Evolutionary conservation across 1,284 basidiomycete species (phyloP).

Genomic region (Ceratobasidium theobromae): DNA sequence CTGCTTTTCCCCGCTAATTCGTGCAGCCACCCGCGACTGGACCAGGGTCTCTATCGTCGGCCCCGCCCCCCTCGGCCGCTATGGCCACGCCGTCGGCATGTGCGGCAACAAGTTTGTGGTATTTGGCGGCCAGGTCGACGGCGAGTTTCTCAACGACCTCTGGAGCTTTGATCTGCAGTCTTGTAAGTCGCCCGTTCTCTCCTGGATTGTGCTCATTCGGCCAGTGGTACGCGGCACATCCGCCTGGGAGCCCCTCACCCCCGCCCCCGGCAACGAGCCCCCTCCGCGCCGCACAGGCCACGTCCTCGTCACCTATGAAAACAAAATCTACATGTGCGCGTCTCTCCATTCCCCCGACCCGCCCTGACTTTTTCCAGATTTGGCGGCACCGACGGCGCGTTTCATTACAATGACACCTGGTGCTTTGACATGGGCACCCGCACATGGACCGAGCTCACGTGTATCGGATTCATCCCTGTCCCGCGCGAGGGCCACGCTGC

Average conservation of each 20-base stretch:
- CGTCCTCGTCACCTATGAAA: slow-evolving; percentile 81
- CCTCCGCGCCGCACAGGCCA: slow-evolving; percentile 94
- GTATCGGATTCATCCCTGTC: slow-evolving; percentile 96
- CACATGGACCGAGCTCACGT: slow-evolving; percentile 90
- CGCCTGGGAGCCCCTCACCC: slow-evolving; percentile 77
- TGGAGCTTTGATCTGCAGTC: slow-evolving; percentile 97
- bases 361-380: slow-evolving; percentile 59
- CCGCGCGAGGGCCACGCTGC: slow-evolving; percentile 97
- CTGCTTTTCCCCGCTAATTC: slow-evolving; percentile 29
- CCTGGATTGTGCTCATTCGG: neutral
- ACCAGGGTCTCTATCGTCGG: slow-evolving; percentile 80
- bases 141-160: slow-evolving; percentile 92
- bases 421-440: slow-evolving; percentile 83
- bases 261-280: slow-evolving; percentile 57
- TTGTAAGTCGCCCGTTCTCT: slow-evolving; percentile 54
- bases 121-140: slow-evolving; percentile 97
- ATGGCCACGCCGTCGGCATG: slow-evolving; percentile 96
- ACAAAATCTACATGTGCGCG: slow-evolving; percentile 82
- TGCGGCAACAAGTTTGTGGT: slow-evolving; percentile 89
- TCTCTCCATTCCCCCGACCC: neutral
- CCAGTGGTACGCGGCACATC: slow-evolving; percentile 56
- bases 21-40: slow-evolving; percentile 86
- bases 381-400: slow-evolving; percentile 96
- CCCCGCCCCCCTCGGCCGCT: slow-evolving; percentile 80
- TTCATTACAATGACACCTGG: slow-evolving; percentile 99